Evolutionary conservation across 140 eudicot species (phyloP), one percentile per base, ranked within the genome.

Genomic region (Ambrosia hybrid): DNA sequence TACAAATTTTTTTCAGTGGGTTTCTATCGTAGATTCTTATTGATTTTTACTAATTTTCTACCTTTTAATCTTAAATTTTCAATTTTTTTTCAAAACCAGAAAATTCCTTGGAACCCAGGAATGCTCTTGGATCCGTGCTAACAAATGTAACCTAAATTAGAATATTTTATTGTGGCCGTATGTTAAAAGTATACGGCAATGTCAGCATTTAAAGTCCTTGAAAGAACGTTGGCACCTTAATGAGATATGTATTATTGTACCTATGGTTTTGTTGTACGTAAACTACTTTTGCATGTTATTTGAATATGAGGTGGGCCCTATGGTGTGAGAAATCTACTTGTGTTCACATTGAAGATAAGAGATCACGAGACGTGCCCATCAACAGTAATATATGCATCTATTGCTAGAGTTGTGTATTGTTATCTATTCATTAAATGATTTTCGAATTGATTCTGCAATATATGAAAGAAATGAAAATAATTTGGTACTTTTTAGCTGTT

Each of bases 311-410:
- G 39, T 68, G 16, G 72, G 8, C 57, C 55, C 67, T 33, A 5
- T 33, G 46, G 3, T 10, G 33, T 49, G 48, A 68, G 33, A 36
- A 11, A 38, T 69, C 61, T 51, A 52, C 30, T 37, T 52, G 51
- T n/a, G 21, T 34, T 36, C 14, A 16, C 10, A 49, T 51, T 5
- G 4, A 51, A 52, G n/a, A n/a, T 68, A 30, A 26, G 26, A 14
- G 55, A 51, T 65, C 57, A 65, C 38, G 46, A 45, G 33, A 4
- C 46, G 4, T 65, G 70, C 33, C 53, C 3, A 11, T 39, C 14
- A 65, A 65, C 21, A 39, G 48, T 49, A 52, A 39, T 6, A 65
- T 6, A 65, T 15, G 52, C 49, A 65, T 65, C 4, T 65, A 46
- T 65, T 65, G 36, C 33, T n/a, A 41, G 52, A 65, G 45, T 16